phyloP scores from a whole-genome alignment of 495 filamentous ascomycete genomes.

The Aspergillus homomorphus region DNA sequence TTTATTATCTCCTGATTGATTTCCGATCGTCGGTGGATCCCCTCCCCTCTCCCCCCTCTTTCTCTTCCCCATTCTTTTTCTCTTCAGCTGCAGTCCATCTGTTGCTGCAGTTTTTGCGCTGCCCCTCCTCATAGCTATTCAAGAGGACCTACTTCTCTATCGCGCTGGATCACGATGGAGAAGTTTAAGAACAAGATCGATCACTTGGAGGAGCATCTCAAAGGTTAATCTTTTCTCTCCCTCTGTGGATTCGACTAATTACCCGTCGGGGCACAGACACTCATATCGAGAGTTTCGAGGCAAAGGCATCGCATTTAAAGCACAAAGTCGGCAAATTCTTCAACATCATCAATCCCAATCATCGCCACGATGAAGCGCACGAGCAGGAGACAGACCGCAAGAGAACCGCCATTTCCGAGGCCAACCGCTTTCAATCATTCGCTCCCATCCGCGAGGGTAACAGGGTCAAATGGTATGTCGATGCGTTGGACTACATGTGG shows the following conservation, averaged over 20 bases:
- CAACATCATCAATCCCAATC: slow-evolving; percentile 79
- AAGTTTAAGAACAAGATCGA: slow-evolving; percentile 32
- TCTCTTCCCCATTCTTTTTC: neutral
- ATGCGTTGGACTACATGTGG: slow-evolving; percentile 90
- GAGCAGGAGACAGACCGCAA: slow-evolving; percentile 81
- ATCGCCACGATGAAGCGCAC: slow-evolving; percentile 93
- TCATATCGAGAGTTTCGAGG: slow-evolving; percentile 33
- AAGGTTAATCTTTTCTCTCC: slow-evolving; percentile 23
- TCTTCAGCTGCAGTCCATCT: neutral
- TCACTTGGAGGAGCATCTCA: slow-evolving; percentile 31
- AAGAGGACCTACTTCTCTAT: neutral
- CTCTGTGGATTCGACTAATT: slow-evolving; percentile 12
- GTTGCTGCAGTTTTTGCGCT: neutral
- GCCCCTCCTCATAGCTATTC: neutral
- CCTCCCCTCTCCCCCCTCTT: neutral
- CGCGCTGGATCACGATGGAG: slow-evolving; percentile 27
- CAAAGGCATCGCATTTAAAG: slow-evolving; percentile 52
- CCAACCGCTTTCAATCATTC: slow-evolving; percentile 82
- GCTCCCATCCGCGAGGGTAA: slow-evolving; percentile 83
- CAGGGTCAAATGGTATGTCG: slow-evolving; percentile 94
- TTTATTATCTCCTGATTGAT: neutral
- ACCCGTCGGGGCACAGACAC: slow-evolving; percentile 23
- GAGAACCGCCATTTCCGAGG: slow-evolving; percentile 65
- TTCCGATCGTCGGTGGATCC: slow-evolving; percentile 1
- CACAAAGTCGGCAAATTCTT: slow-evolving; percentile 65